Evolutionary conservation across 352 stramenopile genomes (phyloP).

Genomic region (Globisporangium acanthophoron): DNA sequence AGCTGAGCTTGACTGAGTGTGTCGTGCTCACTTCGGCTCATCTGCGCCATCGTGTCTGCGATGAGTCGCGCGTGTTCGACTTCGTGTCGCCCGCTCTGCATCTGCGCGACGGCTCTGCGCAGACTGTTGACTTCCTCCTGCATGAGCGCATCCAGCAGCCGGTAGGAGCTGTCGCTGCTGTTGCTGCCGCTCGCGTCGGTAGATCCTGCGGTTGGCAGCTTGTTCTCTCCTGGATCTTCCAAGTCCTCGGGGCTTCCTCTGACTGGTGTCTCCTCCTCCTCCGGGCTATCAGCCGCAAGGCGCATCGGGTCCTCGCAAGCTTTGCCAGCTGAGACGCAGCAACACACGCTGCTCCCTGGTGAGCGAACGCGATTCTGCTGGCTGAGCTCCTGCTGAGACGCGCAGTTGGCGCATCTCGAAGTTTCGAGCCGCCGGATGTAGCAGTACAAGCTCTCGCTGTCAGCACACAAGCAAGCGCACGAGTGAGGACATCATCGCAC

Average conservation of each 20-base stretch:
- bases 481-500: background rate
- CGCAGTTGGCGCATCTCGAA: conserved; percentile 8
- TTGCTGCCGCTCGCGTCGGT: background rate
- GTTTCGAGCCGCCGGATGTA: conserved; percentile 53
- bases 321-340: no score
- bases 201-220: no score
- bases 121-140: conserved; percentile 44
- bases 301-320: no score
- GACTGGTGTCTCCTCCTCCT: background rate
- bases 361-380: background rate
- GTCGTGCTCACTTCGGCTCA: conserved; percentile 11
- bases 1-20: conserved; percentile 23
- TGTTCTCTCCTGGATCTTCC: background rate
- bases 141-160: conserved; percentile 27
- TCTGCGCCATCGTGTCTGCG: conserved; percentile 13
- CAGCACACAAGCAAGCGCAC: background rate
- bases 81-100: conserved; percentile 32
- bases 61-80: conserved; percentile 25
- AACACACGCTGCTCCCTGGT: no score
- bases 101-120: conserved; percentile 26
- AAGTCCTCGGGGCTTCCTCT: background rate
- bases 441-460: conserved; percentile 35
- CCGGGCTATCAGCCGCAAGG: background rate
- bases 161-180: background rate
- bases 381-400: background rate